Evolutionary conservation across 2,329 filamentous ascomycete species (phyloP), one percentile per base, ranked within the genome.

Genomic region (Cladobotryum mycophilum): DNA sequence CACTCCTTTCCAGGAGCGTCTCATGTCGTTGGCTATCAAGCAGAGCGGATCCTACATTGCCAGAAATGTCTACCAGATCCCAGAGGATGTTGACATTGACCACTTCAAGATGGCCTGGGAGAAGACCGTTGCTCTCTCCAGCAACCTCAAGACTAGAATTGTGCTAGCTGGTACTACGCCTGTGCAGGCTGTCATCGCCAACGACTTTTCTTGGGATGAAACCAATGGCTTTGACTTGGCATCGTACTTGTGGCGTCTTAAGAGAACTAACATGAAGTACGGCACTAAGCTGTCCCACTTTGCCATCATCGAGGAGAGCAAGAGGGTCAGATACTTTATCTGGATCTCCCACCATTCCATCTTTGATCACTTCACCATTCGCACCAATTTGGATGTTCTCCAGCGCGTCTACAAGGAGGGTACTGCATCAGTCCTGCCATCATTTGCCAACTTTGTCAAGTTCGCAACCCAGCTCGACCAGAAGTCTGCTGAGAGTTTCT

Each of bases 41-140:
- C 58, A 64, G n/a, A 40, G 53, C 1, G 67, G 65, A 1, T 64
- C 63, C 1, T 72, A 73, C 42, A 58, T 70, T 12, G 25, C 61
- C 40, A 53, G 53, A n/a, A 55, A 64, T 6, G 36, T 55, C 1
- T 33, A 34, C 4, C 22, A 58, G 11, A 36, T 60, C 38, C 48
- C 17, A 2, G 25, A 30, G 6, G 25, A 30, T 40, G 49, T n/a
- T 36, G 46, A 44, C 6, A 48, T 30, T 30, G 25, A 30, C 8
- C 4, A 45, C 2, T 64, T 67, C 51, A 60, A 60, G 51, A 44
- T 56, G 1, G 61, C 64, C 3, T 67, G 64, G 64, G 55, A 47
- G 12, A 17, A 33, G 17, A 54, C 50, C 5, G 43, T 56, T 4
- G 40, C 52, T 4, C 18, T 52, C 6, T 53, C 48, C 11, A 42